Evolutionary conservation across 2,329 filamentous ascomycete genomes (phyloP), one percentile per base, ranked within the genome.

Genomic region (Annulohypoxylon truncatum): DNA sequence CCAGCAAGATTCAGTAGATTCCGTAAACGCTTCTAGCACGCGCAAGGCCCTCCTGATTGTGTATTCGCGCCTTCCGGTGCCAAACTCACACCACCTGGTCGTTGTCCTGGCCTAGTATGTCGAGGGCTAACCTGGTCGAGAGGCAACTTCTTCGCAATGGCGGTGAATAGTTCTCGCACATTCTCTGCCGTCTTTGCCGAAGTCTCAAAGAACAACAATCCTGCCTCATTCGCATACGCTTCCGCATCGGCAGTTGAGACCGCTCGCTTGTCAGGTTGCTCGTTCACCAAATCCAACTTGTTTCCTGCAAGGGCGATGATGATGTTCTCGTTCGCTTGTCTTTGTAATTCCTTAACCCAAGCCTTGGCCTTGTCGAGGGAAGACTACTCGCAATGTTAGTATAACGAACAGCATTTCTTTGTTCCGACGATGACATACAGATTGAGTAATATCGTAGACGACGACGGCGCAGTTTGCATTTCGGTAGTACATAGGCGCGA

Each of bases 391-490:
- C 9, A 40, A 59, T 75, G 74, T 77, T 58, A 78, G 73, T 68
- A 58, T 44, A 50, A 48, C 51, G 12, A 56, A 18, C 10, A 48
- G n/a, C 3, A 28, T 20, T 29, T 46, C 58, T 46, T 59, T 60
- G 47, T 70, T 61, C 20, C 24, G 33, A n/a, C 35, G 13, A 52
- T 35, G 31, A 66, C 92, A 69, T 90, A 99, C 96, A 73, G 96
- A 93, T 88, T 99, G 96, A 77, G 96, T 99, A 77, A 99, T 98
- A 82, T 99, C 96, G 82, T 99, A 99, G 72, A 99, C 96, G 51
- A 99, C 95, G 29, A 99, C 95, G 64, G 96, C 96, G 83, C 96
- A 98, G 88, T 99, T 98, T 74, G 96, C 96, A 80, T 99, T 99
- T 75, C 96, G 87, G 84, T 99, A 99, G 86, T 99, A 99, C 96